Evolutionary conservation across 2,329 filamentous ascomycete species (phyloP).

Genomic region (Aspergillus terreus): DNA sequence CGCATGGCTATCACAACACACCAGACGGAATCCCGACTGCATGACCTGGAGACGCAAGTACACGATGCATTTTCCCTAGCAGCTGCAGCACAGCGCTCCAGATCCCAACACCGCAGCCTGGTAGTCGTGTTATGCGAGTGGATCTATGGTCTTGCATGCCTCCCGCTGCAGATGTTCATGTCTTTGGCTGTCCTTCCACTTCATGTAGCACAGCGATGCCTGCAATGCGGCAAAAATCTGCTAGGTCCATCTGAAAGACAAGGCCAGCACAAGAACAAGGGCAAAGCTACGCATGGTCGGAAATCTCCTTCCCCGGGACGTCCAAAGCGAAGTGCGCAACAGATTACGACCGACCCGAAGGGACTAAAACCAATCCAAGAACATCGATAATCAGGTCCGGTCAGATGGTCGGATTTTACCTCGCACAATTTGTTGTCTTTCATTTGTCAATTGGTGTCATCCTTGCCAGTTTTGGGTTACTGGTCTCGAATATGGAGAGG

Average conservation of each 20-base stretch:
- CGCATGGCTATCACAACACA: constrained; percentile 70
- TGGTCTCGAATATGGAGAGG: too few relatives aligned
- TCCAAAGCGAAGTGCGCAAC: constrained; percentile 6
- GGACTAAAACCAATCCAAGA: constrained; percentile 8
- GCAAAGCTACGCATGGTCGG: constrained; percentile 16
- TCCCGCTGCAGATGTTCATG: constrained; percentile 33
- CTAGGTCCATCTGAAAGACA: neutral
- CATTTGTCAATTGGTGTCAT: too few relatives aligned
- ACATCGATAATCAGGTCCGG: neutral
- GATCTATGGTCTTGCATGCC: constrained; percentile 30
- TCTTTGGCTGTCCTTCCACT: constrained; percentile 30
- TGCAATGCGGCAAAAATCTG: constrained; percentile 10
- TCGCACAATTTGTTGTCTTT: too few relatives aligned
- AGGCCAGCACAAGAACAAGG: constrained; percentile 15
- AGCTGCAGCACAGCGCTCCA: constrained; percentile 57
- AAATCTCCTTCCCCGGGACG: constrained; percentile 3
- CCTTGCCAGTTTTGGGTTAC: too few relatives aligned
- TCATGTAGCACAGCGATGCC: constrained; percentile 18
- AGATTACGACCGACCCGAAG: neutral
- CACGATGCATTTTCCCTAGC: constrained; percentile 79
- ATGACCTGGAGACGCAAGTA: constrained; percentile 66
- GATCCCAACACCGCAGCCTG: constrained; percentile 18
- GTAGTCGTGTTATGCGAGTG: constrained; percentile 33
- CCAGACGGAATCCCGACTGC: constrained; percentile 72
- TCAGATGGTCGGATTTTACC: too few relatives aligned